Evolutionary conservation across 306 rosid genomes (phyloP).

Genomic region (Canavalia ensiformis): DNA sequence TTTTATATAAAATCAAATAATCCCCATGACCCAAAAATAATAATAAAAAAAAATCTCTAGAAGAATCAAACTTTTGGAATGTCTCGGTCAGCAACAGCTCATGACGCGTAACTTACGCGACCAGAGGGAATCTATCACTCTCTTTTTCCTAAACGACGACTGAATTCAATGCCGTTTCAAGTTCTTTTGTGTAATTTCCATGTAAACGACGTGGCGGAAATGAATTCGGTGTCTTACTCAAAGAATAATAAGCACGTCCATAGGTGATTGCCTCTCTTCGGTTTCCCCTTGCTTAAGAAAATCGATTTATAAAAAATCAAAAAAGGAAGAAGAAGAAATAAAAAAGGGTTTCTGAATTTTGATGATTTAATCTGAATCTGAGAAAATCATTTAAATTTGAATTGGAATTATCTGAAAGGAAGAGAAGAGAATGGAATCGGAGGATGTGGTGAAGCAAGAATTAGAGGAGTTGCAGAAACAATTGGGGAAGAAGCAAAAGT

Average conservation of each 20-base stretch:
- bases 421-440: slow-evolving; percentile 61
- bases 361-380: neutral
- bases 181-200: too few species aligned
- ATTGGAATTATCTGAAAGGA: neutral
- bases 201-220: slow-evolving; percentile 8
- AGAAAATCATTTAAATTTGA: neutral
- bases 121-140: too few species aligned
- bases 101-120: too few species aligned
- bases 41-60: neutral
- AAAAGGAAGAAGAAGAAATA: neutral
- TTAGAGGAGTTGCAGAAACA: slow-evolving; percentile 81
- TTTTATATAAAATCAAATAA: too few species aligned
- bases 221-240: neutral
- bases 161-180: too few species aligned
- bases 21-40: too few species aligned
- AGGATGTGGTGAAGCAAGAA: slow-evolving; percentile 56
- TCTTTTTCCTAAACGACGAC: too few species aligned
- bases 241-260: neutral
- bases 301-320: neutral
- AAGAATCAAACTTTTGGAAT: neutral
- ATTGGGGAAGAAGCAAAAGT: slow-evolving; percentile 76
- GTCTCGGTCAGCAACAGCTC: neutral
- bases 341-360: slow-evolving; percentile 39
- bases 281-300: slow-evolving; percentile 71
- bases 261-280: neutral